Evolutionary conservation across 2,329 filamentous ascomycete genomes (phyloP), one percentile per base, ranked within the genome.

Genomic region (Venturia carpophila): DNA sequence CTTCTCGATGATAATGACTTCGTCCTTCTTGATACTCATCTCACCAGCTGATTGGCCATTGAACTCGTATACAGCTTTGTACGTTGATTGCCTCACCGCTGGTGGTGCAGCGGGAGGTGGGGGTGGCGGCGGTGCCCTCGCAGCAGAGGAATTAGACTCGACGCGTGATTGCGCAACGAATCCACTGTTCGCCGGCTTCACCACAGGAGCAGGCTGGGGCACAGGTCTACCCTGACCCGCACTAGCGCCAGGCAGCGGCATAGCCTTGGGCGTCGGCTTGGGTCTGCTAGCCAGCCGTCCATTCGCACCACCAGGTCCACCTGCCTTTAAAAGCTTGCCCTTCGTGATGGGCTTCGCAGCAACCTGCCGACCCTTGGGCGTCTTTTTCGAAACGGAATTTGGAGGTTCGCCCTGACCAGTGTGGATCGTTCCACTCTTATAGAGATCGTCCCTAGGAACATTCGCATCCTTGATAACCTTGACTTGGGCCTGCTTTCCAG

Each of bases 51-150:
- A 90, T 70, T 93, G 88, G 19, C 92, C 92, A 64, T 82, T 83
- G 75, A 97, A 99, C 71, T 97, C 92, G 75, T 97, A 99, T 60
- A 97, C 76, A 5, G 92, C 94, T 79, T 92, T 94, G 71, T 90
- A 95, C 70, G 87, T 91, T 37, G 91, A 85, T 75, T 92, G 93
- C 71, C 80, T 81, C 11, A 82, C 78, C 41, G 82, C 81, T 45
- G 82, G 75, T 49, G 82, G 81, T 10, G 85, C 82, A 52, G 88
- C 80, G 24, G 87, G 80, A 17, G 88, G 82, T 2, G 90, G 86
- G 0, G 88, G 88, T 49, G 83, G 86, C 62, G 77, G 83, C 73
- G 78, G 78, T 39, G 77, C 76, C 27, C 80, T 82, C 66, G 85
- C 80, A 30, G 73, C 74, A n/a, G 77, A 65, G 6, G 70, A 67